Conservation (phyloP, 2,329 filamentous ascomycete genomes). For the Paramyrothecium roridum region DNA sequence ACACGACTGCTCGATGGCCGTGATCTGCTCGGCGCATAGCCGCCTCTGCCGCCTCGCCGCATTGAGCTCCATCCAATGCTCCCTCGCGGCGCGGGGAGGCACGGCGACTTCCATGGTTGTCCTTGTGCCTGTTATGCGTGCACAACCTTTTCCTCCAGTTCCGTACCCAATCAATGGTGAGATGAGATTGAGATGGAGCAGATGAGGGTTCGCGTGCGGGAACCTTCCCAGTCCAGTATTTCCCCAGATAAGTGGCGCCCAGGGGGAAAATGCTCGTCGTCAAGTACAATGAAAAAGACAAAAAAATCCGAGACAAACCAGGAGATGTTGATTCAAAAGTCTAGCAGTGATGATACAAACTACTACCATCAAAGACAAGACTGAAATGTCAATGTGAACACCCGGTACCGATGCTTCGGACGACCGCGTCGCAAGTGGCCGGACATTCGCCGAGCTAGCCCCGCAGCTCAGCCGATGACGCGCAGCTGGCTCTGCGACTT, state of each 20-base stretch:
- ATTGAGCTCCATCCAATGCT: constrained; percentile 36
- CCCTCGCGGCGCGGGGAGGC: constrained; percentile 6
- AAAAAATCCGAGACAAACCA: too few relatives aligned
- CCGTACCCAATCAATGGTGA: background rate
- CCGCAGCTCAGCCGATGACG: background rate
- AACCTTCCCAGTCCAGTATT: too few relatives aligned
- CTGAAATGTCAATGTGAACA: background rate
- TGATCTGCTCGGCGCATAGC: constrained; percentile 37
- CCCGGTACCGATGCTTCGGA: background rate
- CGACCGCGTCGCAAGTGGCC: background rate
- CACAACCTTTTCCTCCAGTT: background rate
- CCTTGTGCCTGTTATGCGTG: background rate
- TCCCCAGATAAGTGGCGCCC: too few relatives aligned
- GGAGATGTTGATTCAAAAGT: too few relatives aligned
- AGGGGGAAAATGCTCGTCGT: too few relatives aligned
- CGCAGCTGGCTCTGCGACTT: too few relatives aligned
- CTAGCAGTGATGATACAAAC: background rate
- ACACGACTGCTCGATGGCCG: constrained; percentile 40
- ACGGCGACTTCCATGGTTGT: background rate
- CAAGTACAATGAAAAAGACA: too few relatives aligned
- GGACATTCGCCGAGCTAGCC: background rate
- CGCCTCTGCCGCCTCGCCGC: constrained; percentile 25
- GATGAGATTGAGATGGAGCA: too few relatives aligned
- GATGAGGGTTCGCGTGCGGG: too few relatives aligned
- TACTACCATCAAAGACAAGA: background rate